These are phyloP conservation scores for Thinopyrum elongatum DNA, from an alignment of 176 grass and related monocot species.

Conservation along the genomic window DNA sequence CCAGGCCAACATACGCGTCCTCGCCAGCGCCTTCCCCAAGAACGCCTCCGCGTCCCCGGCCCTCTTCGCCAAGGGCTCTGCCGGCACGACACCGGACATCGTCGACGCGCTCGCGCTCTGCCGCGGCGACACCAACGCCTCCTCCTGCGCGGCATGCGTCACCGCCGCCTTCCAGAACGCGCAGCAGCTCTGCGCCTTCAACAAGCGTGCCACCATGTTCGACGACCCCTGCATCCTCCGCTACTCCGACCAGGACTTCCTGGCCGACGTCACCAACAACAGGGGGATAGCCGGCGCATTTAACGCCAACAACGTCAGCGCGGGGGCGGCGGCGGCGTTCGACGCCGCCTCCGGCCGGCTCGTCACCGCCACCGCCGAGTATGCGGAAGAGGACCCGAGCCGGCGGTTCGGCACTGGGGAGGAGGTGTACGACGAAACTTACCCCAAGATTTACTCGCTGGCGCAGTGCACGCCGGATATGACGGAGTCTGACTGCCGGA, in stretches of 20 bases:
- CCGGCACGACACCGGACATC: neutral
- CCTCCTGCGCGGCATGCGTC: neutral
- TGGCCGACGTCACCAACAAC: neutral
- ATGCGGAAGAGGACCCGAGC: too few relatives aligned
- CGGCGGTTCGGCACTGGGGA: too few relatives aligned
- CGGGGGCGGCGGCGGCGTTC: too few relatives aligned
- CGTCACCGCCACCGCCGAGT: too few relatives aligned
- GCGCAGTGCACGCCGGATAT: too few relatives aligned
- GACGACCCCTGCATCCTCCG: constrained; percentile 41
- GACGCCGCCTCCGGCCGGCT: too few relatives aligned
- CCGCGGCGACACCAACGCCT: constrained; percentile 32
- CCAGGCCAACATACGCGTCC: constrained; percentile 31
- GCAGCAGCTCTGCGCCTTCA: neutral
- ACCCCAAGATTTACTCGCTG: too few relatives aligned
- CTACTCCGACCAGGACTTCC: constrained; percentile 37
- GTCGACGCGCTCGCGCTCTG: constrained; percentile 33
- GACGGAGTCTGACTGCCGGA: too few relatives aligned
- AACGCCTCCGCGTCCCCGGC: neutral
- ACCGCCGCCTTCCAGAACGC: neutral
- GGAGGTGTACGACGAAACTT: too few relatives aligned
- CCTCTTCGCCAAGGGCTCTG: neutral
- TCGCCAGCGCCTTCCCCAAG: neutral
- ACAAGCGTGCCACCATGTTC: neutral
- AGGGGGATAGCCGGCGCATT: too few relatives aligned
- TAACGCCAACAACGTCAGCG: too few relatives aligned